Evolutionary conservation across 2,329 filamentous ascomycete species (phyloP), one percentile per base, ranked within the genome.

Genomic region (Colletotrichum noveboracense): DNA sequence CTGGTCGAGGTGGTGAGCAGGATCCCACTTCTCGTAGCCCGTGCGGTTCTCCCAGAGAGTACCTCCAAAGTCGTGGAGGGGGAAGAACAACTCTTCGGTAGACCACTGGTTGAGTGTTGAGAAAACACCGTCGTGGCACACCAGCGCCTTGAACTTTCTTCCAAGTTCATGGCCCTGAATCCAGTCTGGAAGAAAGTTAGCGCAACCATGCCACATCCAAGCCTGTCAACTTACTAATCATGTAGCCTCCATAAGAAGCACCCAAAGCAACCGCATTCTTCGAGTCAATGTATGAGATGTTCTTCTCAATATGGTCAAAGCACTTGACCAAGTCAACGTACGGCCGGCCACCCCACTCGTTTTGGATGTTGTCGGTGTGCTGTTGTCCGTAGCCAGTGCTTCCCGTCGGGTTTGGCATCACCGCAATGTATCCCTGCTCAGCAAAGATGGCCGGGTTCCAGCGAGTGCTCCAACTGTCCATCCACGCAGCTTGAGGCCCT

Each of bases 361-460:
- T 89, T 66, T 91, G 88, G 80, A 98, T 98, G 0, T 92, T 93
- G 81, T 98, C 92, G 36, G 92, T 92, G 71, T 96, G 91, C 36
- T 90, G 89, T 85, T 96, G 94, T 7, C 95, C 95, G 80, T 96
- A 98, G 5, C 95, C 94, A 7, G 94, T 96, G 80, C 92, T 94
- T 21, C 95, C 95, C 0, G 95, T 97, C 10, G 94, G 94, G 82
- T 98, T 98, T 12, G 95, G 94, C 66, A 92, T 90, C 62, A 98
- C 92, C 26, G 94, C 94, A 5, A 98, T 90, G 81, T 97, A 98
- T 61, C 95, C 95, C 85, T 96, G 94, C 83, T 97, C 95, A 5
- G 95, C 95, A 81, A 95, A 97, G 12, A 96, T 90, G 75, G 94
- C 94, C 3, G 94, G 93, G 82, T 97, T 97, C 95, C 95, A 98